Base-by-base conservation (phyloP, 2,329 filamentous ascomycete species). In the Botrytis medusae region DNA sequence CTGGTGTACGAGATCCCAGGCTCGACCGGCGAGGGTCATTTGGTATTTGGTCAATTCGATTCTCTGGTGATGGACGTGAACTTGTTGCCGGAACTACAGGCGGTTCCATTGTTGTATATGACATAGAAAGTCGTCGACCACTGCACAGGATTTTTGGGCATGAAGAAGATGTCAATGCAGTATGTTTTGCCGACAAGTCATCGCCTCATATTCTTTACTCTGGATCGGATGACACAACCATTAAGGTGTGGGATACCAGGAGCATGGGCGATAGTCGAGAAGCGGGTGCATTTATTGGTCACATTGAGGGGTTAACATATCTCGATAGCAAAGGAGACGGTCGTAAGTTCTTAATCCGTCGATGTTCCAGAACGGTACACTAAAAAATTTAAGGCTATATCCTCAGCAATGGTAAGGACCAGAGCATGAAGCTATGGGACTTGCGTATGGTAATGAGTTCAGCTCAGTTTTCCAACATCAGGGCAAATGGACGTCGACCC, bases 361-460 rank as follows among this genome's bases (percentile, higher is more conserved):
- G 20, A 40, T 10, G 18, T 40, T 29, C 18, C 16, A 40, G 40
- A 61, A 25, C 12, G 34, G 60, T 37, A 10, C n/a, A 34, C 72
- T 78, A 25, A 77, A 63, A 46, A 29, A 2, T 12, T 44, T 1
- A 61, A 81, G 80, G 80, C 73, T 98, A 98, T 81, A 92, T 98
- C 14, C 88, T 99, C 40, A 95, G 92, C 77, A 99, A 99, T 79
- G 93, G 90, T 75, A 99, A 98, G 81, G 96, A 99, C 80, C 96
- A 98, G 82, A 95, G 91, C 60, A 97, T 97, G 89, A 98, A 98
- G 83, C 87, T 99, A 0, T 99, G 96, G 96, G 96, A 99, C 81
- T 82, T 98, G 72, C 88, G 95, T 69, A 97, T 93, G 86, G 95
- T 94, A 87, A 93, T 96, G 86, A 90, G 90, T 8, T 91, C 92